These are phyloP conservation scores for Lineolata rhizophorae DNA, from an alignment of 495 filamentous ascomycete genomes.

Conservation along the genomic window DNA sequence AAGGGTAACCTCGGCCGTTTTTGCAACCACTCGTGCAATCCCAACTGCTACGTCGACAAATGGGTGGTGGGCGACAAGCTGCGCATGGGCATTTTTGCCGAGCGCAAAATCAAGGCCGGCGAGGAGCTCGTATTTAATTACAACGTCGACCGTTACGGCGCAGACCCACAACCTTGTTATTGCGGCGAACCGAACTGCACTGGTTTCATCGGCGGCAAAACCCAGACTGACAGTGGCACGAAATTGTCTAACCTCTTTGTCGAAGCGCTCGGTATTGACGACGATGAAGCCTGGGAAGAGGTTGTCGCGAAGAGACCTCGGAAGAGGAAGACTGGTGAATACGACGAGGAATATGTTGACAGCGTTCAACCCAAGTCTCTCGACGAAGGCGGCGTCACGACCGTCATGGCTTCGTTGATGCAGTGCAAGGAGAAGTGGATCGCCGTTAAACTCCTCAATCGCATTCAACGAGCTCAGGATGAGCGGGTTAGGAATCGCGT, in stretches of 20 bases:
- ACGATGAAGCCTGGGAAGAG: constrained; percentile 78
- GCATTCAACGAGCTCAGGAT: constrained; percentile 77
- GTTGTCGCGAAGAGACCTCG: constrained; percentile 73
- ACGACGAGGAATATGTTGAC: constrained; percentile 93
- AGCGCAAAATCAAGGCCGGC: constrained; percentile 63
- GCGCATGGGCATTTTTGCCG: constrained; percentile 97
- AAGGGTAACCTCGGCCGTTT: constrained; percentile 91
- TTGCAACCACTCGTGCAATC: constrained; percentile 98
- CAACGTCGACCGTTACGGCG: constrained; percentile 95
- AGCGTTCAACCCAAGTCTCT: constrained; percentile 66
- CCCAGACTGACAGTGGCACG: constrained; percentile 85
- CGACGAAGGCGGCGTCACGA: constrained; percentile 74
- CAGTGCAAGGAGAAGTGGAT: constrained; percentile 99
- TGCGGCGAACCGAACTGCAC: constrained; percentile 90
- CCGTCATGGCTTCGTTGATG: constrained; percentile 96
- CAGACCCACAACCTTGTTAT: constrained; percentile 90
- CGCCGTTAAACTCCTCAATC: constrained; percentile 75
- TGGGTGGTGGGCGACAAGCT: constrained; percentile 98
- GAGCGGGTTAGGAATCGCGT: constrained; percentile 75
- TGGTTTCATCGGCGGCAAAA: constrained; percentile 91
- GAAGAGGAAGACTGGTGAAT: constrained; percentile 87
- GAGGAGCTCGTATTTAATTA: constrained; percentile 99
- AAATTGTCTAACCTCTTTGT: constrained; percentile 80
- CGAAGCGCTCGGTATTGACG: constrained; percentile 90
- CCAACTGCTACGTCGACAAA: constrained; percentile 98